Evolutionary conservation across 148 eudicot genomes (phyloP), one percentile per base, ranked within the genome.

Genomic region (Silene uniflora): DNA sequence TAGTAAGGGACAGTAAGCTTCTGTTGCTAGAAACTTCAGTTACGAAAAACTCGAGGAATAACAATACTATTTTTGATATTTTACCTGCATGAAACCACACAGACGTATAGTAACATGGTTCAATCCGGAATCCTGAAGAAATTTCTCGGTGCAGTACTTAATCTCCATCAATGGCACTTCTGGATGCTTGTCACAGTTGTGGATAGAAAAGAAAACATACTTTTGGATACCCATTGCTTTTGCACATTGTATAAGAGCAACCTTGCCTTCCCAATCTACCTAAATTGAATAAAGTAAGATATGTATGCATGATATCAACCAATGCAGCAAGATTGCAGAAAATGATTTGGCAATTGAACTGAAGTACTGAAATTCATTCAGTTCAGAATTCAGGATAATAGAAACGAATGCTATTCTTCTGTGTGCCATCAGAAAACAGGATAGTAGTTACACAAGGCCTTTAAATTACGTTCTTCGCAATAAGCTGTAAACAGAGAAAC

Each of bases 221-320:
- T 96, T 96, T 67, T 91, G 99, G 72, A 96, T 82, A 62, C 98
- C 99, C 98, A 96, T 96, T 69, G 99, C 99, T 87, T 92, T 92
- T 79, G 99, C 99, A 85, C 98, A 96, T 85, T 96, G 99, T 82
- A 96, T 89, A 63, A 96, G 97, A 82, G 99, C 94, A 89, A 96
- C 97, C 81, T 96, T 96, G 81, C 98, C 99, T 96, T 96, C 98
- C 99, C 99, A 96, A 82, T 96, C 99, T 87, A 92, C 97, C 97
- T 92, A 83, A 79, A 87, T 79, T 59, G 70, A 78, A 84, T 23
- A 65, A 52, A 73, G 66, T 83, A 63, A 77, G 73, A 18, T 74
- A 74, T n/a, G 6, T 71, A 24, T 54, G 32, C 72, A 47, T 21
- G 23, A 16, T 49, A 46, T 55, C 19, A 14, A 68, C 8, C 12